Base-by-base conservation (phyloP, 2,329 filamentous ascomycete species). In the Coleophoma crateriformis region DNA sequence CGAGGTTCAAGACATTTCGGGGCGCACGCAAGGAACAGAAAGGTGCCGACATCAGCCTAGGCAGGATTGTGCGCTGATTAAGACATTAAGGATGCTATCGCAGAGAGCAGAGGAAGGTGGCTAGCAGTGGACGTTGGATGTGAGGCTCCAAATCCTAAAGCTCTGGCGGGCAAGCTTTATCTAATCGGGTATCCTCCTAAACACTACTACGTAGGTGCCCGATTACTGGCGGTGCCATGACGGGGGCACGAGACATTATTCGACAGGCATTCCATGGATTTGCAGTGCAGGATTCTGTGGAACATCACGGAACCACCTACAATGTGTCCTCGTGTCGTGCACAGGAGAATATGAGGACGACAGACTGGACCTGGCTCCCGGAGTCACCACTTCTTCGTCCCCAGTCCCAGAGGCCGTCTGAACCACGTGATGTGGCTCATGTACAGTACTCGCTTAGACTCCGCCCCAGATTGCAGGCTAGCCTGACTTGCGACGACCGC, bases 1-100 rank as follows among this genome's bases (percentile, higher is more conserved):
- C 43, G 45, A 47, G 32, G 27, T 55, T 59, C 33, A 45, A 46
- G 45, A 55, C 53, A 53, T 58, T 51, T 8, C 52, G 54, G 38
- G 57, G 52, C 47, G 55, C 46, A 38, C 27, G 27, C 27, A 27
- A 27, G 57, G 8, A 60, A 27, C 17, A 62, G 45, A 27, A 51
- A 54, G 58, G 50, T 45, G 52, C 50, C 59, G 62, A 65, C 63
- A 65, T 65, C 58, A 63, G 61, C 61, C 50, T 54, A 42, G 38
- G 46, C 27, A 27, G 27, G 27, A 27, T 27, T 4, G 6, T 27
- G 27, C 27, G 27, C 27, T 10, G 6, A 10, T 27, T 54, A 49
- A 59, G 53, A 55, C 54, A 58, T 58, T 32, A 57, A 61, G 47
- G 35, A 27, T n/a, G 15, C 3, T 38, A 37, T n/a, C 2, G 15